These are phyloP conservation scores for Fagus sylvatica DNA, from an alignment of 306 rosid species.

Conservation along the genomic window DNA sequence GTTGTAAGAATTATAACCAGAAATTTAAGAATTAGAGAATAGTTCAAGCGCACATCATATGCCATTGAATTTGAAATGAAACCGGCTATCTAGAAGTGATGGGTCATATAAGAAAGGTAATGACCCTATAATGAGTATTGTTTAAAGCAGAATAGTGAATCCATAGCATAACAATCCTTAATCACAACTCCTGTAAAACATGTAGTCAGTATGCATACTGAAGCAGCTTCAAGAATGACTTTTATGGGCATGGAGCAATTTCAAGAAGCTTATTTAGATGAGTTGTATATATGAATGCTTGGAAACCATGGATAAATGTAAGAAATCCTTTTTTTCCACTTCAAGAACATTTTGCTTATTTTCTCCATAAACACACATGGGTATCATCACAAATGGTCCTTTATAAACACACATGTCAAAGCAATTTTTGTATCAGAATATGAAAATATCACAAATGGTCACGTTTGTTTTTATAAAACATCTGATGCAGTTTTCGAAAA, in stretches of 20 bases:
- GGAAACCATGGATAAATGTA: not conserved
- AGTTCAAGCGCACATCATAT: slow-evolving; percentile 2
- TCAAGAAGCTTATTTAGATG: not conserved
- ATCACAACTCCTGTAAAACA: not conserved
- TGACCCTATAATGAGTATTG: not conserved
- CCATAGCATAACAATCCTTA: not conserved
- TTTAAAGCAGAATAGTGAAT: not conserved
- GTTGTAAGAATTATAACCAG: slow-evolving; percentile 21
- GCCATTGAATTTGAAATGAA: not conserved
- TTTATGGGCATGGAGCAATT: not conserved
- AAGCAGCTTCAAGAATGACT: not conserved
- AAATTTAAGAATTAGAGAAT: slow-evolving; percentile 7
- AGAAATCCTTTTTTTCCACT: not conserved
- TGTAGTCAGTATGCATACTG: not conserved
- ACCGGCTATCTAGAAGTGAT: not conserved
- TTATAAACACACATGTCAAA: too few species aligned
- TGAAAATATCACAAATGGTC: too few species aligned
- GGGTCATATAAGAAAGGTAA: not conserved
- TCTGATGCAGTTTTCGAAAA: too few species aligned
- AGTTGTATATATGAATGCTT: not conserved
- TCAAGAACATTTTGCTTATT: not conserved
- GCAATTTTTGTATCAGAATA: not conserved
- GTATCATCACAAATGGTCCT: not conserved
- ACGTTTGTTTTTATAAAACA: too few species aligned
- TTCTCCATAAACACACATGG: not conserved